A percentile compares a stretch with the other conserved stretches of the same genome.
Evolutionary conservation across 768 basidiomycete genomes (phyloP).

Genomic region (Dioszegia aurantiaca): DNA sequence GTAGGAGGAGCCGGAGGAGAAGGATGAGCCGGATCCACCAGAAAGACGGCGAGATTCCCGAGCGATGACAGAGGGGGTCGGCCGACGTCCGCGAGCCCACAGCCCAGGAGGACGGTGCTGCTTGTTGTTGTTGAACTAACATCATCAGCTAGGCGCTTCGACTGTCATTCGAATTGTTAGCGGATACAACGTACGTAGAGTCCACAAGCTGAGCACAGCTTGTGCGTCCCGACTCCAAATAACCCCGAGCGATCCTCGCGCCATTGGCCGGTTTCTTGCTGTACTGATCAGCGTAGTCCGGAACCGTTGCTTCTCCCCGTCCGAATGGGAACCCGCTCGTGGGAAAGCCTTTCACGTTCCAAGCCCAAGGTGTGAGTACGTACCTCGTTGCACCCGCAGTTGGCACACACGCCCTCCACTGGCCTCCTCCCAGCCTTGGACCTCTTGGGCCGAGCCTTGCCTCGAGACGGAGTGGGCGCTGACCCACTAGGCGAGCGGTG

Average conservation of each 20-base stretch:
- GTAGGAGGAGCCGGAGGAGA: background rate
- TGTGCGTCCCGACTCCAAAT: background rate
- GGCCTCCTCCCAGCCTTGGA: slow-evolving; percentile 5
- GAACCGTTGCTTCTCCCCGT: background rate
- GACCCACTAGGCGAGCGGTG: background rate
- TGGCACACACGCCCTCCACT: background rate
- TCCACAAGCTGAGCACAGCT: slow-evolving; percentile 6
- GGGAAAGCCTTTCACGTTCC: background rate
- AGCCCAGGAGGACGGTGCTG: background rate
- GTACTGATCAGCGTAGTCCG: slow-evolving; percentile 8
- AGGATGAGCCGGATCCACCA: background rate
- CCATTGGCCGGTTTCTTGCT: slow-evolving; percentile 7
- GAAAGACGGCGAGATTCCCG: background rate
- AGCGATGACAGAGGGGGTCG: background rate
- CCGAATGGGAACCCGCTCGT: background rate
- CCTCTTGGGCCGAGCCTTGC: background rate
- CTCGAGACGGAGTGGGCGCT: background rate
- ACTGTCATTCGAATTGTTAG: background rate
- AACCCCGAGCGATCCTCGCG: background rate
- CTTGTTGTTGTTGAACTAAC: slow-evolving; percentile 3
- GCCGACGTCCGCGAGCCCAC: background rate
- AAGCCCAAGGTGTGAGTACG: background rate
- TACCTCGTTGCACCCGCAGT: slow-evolving; percentile 5
- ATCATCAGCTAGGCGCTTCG: background rate
- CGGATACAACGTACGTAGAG: slow-evolving; percentile 16